Evolutionary conservation across 192 early-diverging fungal genomes (phyloP).

Genomic region (Coemansia asiatica): DNA sequence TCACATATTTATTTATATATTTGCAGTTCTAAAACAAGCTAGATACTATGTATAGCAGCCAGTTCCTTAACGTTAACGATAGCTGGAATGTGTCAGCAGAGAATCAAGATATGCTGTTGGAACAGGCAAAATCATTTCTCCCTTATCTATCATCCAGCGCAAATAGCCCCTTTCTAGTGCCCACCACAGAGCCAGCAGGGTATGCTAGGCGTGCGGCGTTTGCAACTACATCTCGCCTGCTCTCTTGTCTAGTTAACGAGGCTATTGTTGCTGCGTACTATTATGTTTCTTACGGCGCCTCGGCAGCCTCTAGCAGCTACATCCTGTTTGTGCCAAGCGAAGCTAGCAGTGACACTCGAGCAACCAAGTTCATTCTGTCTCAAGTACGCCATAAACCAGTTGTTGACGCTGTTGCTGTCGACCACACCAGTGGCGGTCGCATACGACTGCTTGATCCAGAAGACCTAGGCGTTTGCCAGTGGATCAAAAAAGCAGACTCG

Average conservation of each 20-base stretch:
- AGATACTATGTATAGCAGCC: not conserved
- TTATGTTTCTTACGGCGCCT: slow-evolving; percentile 35
- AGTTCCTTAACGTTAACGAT: not conserved
- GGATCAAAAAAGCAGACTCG: slow-evolving; percentile 13
- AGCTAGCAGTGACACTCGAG: slow-evolving; percentile 20
- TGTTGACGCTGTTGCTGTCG: not conserved
- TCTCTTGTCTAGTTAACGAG: slow-evolving; percentile 62
- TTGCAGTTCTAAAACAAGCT: not conserved
- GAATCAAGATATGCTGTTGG: not conserved
- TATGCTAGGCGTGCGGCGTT: slow-evolving; percentile 43
- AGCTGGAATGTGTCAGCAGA: not conserved
- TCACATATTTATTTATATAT: not conserved
- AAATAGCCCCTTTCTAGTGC: slow-evolving; percentile 16
- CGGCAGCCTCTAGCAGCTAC: slow-evolving; percentile 14
- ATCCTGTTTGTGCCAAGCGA: slow-evolving; percentile 26
- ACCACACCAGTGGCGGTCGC: not conserved
- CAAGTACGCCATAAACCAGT: slow-evolving; percentile 29
- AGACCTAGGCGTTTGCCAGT: slow-evolving; percentile 36
- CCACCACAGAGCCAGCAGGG: slow-evolving; percentile 20
- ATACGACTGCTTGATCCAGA: slow-evolving; percentile 51
- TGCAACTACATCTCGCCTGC: slow-evolving; percentile 60
- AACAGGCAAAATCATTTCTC: slow-evolving; percentile 11
- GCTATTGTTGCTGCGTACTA: slow-evolving; percentile 52
- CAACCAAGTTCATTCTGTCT: slow-evolving; percentile 20
- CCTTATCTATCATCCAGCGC: slow-evolving; percentile 10